These are phyloP conservation scores for Zarea fungicola DNA, from an alignment of 2,329 filamentous ascomycete genomes.

Conservation along the genomic window DNA sequence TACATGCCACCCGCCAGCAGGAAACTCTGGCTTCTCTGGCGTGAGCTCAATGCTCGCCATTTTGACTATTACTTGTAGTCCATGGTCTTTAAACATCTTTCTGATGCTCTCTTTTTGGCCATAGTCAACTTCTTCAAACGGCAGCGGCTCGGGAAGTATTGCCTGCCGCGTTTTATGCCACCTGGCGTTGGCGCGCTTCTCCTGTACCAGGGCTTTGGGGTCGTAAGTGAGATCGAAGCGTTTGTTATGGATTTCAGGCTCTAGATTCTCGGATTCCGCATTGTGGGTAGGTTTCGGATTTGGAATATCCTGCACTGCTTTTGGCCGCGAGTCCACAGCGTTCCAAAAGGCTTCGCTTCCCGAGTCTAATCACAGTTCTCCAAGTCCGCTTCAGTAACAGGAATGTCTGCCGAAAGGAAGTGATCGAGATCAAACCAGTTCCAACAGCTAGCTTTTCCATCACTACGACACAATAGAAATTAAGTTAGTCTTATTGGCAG, in stretches of 20 bases:
- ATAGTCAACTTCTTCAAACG: constrained; percentile 11
- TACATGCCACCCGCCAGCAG: constrained; percentile 43
- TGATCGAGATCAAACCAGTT: neutral
- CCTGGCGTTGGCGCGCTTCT: constrained; percentile 8
- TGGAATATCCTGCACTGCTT: too few relatives aligned
- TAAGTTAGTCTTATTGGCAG: too few relatives aligned
- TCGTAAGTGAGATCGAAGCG: constrained; percentile 4
- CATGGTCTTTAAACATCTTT: constrained; percentile 23
- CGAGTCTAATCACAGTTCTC: too few relatives aligned
- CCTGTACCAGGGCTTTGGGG: neutral
- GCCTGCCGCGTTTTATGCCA: constrained; percentile 15
- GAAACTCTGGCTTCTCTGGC: constrained; percentile 35
- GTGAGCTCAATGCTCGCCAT: constrained; percentile 45
- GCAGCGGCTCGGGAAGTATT: constrained; percentile 20
- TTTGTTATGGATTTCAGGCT: neutral
- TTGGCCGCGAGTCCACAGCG: too few relatives aligned
- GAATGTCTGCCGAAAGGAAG: neutral
- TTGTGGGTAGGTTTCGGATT: too few relatives aligned
- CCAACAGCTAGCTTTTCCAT: neutral
- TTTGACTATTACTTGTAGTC: constrained; percentile 51
- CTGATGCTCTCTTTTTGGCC: constrained; percentile 8
- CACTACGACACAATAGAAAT: neutral
- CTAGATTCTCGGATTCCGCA: neutral
- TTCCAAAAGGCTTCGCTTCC: too few relatives aligned
- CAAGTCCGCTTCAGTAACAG: neutral